phyloP scores from a whole-genome alignment of 108 stramenopile species.

The Cylindrotheca fusiformis region DNA sequence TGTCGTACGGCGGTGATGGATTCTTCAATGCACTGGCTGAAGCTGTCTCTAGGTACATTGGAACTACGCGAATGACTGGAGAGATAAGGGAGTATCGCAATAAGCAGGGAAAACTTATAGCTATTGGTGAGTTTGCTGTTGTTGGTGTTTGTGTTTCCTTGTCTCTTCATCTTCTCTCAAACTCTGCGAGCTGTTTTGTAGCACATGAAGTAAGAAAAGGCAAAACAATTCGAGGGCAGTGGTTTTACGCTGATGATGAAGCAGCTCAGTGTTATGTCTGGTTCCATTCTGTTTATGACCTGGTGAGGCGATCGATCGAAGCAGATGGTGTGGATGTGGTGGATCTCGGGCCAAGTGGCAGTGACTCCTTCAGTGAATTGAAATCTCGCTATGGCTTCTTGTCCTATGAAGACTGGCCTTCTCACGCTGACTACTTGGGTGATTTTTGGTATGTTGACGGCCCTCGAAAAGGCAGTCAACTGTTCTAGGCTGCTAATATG shows the following conservation, averaged over 20 bases:
- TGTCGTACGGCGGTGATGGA: conserved; percentile 35
- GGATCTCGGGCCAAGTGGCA: conserved; percentile 71
- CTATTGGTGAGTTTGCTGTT: conserved; percentile 48
- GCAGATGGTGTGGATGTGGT: conserved; percentile 59
- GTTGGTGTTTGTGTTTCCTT: not conserved
- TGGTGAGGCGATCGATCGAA: conserved; percentile 59
- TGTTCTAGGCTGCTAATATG: too few species aligned
- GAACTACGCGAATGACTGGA: conserved; percentile 69
- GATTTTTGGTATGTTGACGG: conserved; percentile 48
- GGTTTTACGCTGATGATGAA: conserved; percentile 77
- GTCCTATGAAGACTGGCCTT: conserved; percentile 63
- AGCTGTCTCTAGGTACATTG: conserved; percentile 63
- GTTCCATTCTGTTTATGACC: conserved; percentile 68
- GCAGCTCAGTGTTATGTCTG: conserved; percentile 73
- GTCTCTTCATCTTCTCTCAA: not conserved
- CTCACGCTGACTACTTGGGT: conserved; percentile 58
- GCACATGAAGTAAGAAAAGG: conserved; percentile 57
- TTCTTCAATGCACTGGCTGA: conserved; percentile 71
- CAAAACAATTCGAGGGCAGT: conserved; percentile 64
- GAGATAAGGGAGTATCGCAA: conserved; percentile 69
- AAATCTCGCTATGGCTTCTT: conserved; percentile 69
- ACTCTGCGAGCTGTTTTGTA: not conserved
- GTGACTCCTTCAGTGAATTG: conserved; percentile 66
- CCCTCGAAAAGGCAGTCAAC: conserved; percentile 13
- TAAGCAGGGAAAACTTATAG: conserved; percentile 49